phyloP scores from a whole-genome alignment of 805 yeast genomes.

The Wilhelminamyces savonicus region DNA sequence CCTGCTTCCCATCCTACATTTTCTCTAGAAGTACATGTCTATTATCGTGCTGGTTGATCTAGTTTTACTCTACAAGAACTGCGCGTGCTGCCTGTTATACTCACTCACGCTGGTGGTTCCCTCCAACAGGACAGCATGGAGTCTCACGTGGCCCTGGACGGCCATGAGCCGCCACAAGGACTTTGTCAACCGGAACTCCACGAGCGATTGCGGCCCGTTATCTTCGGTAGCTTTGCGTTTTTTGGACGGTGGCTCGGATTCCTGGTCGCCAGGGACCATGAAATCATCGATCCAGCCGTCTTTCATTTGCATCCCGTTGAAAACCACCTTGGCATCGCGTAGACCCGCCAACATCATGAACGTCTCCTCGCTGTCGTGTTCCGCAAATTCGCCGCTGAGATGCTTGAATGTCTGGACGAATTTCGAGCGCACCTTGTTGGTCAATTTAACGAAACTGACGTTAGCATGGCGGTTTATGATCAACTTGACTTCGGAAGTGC shows the following conservation, averaged over 20 bases:
- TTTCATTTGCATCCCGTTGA: conserved; percentile 31
- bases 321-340: conserved; percentile 19
- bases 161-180: conserved; percentile 37
- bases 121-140: too few species aligned
- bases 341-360: conserved; percentile 17
- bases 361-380: conserved; percentile 11
- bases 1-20: too few species aligned
- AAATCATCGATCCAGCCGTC: conserved; percentile 28
- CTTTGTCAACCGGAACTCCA: conserved; percentile 36
- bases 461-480: conserved; percentile 21
- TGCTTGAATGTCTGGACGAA: conserved; percentile 19
- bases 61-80: too few species aligned
- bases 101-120: too few species aligned
- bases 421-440: conserved; percentile 16
- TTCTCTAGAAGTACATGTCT: too few species aligned
- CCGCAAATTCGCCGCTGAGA: conserved; percentile 9
- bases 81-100: too few species aligned
- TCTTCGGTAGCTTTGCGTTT: conserved; percentile 6
- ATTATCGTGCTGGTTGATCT: too few species aligned
- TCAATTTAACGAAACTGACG: conserved; percentile 19
- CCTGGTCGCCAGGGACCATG: conserved; percentile 7
- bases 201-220: conserved; percentile 30
- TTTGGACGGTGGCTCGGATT: conserved; percentile 3
- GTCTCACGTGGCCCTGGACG: conserved; percentile 15
- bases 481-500: conserved; percentile 25